Evolutionary conservation across 768 basidiomycete genomes (phyloP).

Genomic region (Tephrocybe sp.): DNA sequence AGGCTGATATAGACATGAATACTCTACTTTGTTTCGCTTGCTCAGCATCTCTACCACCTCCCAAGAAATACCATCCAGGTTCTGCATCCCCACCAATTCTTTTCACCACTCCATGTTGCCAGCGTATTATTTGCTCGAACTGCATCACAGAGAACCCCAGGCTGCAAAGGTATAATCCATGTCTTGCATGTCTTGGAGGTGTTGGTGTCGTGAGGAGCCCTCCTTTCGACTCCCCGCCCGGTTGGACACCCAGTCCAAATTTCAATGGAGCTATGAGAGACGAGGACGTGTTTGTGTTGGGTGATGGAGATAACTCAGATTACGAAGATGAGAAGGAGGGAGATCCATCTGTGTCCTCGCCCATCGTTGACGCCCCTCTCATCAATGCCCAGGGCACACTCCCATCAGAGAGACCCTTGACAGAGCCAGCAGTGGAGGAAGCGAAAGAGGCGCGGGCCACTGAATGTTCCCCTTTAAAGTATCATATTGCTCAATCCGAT

Average conservation of each 20-base stretch:
- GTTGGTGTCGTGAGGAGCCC: constrained; percentile 36
- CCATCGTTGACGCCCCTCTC: neutral
- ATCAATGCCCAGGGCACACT: neutral
- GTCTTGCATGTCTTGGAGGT: constrained; percentile 66
- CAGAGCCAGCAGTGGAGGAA: neutral
- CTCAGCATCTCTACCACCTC: constrained; percentile 55
- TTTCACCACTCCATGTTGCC: constrained; percentile 65
- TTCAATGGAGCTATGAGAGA: constrained; percentile 58
- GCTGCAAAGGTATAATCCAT: constrained; percentile 68
- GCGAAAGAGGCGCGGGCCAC: neutral
- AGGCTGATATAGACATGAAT: constrained; percentile 17
- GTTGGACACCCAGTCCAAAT: constrained; percentile 27
- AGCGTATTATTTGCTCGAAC: constrained; percentile 58
- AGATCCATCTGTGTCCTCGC: neutral
- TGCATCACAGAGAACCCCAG: constrained; percentile 65
- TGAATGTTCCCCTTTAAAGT: constrained; percentile 31
- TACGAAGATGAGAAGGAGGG: constrained; percentile 29
- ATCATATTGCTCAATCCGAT: constrained; percentile 56
- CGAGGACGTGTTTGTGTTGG: constrained; percentile 64
- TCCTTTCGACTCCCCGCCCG: constrained; percentile 2
- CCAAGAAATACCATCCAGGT: constrained; percentile 15
- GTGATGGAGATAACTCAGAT: constrained; percentile 55
- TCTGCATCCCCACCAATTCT: constrained; percentile 10
- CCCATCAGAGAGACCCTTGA: neutral
- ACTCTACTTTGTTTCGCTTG: constrained; percentile 59